Evolutionary conservation across 192 early-diverging fungal genomes (phyloP), one percentile per base, ranked within the genome.

Genomic region (Cladochytrium replicatum): DNA sequence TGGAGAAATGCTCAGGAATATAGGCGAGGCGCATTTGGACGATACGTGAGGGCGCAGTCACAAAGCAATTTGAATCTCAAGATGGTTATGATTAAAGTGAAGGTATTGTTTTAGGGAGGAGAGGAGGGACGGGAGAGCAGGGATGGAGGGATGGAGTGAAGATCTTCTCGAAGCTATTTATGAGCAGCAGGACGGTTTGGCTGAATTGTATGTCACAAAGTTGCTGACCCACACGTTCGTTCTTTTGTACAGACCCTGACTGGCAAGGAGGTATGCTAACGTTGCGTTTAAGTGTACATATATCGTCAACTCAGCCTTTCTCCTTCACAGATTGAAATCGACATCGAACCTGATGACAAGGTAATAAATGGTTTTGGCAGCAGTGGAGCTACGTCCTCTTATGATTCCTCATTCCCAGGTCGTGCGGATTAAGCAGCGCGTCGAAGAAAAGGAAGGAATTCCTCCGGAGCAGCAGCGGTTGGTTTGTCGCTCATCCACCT

Each of bases 361-460:
- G 80, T 83, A 43, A 8, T 21, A 15, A 22, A n/a, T 34, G 30
- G 19, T 15, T 6, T 2, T 6, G 29, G 28, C 38, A 7, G 25
- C 28, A 22, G 7, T 4, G n/a, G n/a, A n/a, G n/a, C 31, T 38
- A 24, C 9, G 40, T 5, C 7, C 2, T 2, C 27, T 13, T 56
- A 37, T 6, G 6, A 60, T 4, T 6, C 32, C 5, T 6, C 32
- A 2, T 46, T 5, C 19, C 6, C 43, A 84, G 75, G 80, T 91
- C 63, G 68, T 80, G 29, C 69, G 85, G 30, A 85, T 98, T 68
- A 96, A 96, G 68, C 82, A 95, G 52, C 68, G 79, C 49, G 81
- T 98, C 37, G 89, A 96, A 55, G 90, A 90, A 64, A 93, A 93
- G 69, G 91, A 95, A 61, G 95, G 93, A 46, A 98, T 98, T 49